Evolutionary conservation across 352 stramenopile genomes (phyloP).

Genomic region (Phytopythium kandeliae): DNA sequence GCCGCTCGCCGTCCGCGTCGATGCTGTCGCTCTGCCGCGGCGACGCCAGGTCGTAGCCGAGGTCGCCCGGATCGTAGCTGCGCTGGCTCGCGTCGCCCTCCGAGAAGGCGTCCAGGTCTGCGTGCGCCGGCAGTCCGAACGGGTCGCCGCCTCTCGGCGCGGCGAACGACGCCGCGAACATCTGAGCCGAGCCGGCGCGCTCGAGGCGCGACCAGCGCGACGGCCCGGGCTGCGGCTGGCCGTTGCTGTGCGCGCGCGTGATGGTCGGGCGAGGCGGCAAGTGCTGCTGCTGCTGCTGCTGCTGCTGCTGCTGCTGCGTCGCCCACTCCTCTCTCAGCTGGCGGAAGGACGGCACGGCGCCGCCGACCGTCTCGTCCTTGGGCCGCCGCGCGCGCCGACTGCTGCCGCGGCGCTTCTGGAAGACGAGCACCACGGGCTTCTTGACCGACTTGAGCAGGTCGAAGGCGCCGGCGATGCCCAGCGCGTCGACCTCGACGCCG

Average conservation of each 20-base stretch:
- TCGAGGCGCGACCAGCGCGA: conserved; percentile 10
- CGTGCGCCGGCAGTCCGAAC: conserved; percentile 6
- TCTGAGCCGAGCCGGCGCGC: conserved; percentile 19
- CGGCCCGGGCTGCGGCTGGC: conserved; percentile 9
- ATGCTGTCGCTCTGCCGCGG: conserved; percentile 12
- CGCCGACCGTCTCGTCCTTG: conserved; percentile 7
- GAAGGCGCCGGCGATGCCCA: conserved; percentile 70
- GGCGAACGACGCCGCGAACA: conserved; percentile 6
- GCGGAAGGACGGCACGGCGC: conserved; percentile 52
- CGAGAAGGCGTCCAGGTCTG: conserved; percentile 25
- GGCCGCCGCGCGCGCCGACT: conserved; percentile 4
- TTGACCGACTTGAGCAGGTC: conserved; percentile 73
- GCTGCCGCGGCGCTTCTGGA: conserved; percentile 37
- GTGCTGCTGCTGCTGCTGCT: conserved; percentile 10
- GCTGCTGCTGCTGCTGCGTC: conserved; percentile 28
- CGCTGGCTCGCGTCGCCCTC: conserved; percentile 25
- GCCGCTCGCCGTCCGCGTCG: conserved; percentile 2
- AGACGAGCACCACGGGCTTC: conserved; percentile 78
- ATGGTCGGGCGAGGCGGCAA: conserved; percentile 15
- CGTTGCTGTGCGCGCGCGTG: conserved; percentile 19
- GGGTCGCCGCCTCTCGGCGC: neutral
- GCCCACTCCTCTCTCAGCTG: conserved; percentile 39
- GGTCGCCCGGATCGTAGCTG: conserved; percentile 25
- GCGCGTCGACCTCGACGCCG: conserved; percentile 56
- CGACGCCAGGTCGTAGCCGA: conserved; percentile 9